Percentiles rank a stretch among this genome's conserved stretches.
These are phyloP conservation scores for Wickerhamiella lipophila DNA, from an alignment of 805 yeast species.

Conservation along the genomic window DNA sequence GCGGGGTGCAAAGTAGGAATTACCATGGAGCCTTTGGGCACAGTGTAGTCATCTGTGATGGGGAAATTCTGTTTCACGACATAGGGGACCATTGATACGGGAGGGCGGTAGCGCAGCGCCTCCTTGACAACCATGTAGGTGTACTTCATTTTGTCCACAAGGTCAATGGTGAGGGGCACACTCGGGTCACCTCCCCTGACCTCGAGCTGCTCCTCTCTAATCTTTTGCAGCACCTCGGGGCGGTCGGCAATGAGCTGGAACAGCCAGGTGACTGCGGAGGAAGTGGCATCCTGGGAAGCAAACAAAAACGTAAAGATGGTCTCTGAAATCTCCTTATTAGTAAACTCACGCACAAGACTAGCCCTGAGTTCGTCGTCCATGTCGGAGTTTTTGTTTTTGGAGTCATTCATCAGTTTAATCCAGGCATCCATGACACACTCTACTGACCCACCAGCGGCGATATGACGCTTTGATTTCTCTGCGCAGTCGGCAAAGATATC, in stretches of 20 bases:
- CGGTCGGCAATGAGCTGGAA: slow-evolving; percentile 93
- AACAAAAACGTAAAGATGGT: slow-evolving; percentile 92
- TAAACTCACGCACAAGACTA: slow-evolving; percentile 63
- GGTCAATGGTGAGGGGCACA: slow-evolving; percentile 47
- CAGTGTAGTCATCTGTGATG: slow-evolving; percentile 68
- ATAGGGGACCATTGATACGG: slow-evolving; percentile 96
- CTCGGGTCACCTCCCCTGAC: slow-evolving; percentile 69
- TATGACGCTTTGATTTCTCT: slow-evolving; percentile 67
- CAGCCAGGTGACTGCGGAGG: slow-evolving; percentile 95
- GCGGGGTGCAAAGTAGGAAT: slow-evolving; percentile 94
- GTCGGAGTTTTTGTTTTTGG: slow-evolving; percentile 34
- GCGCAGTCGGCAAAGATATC: slow-evolving; percentile 82
- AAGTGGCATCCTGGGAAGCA: slow-evolving; percentile 97
- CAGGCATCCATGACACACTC: slow-evolving; percentile 92
- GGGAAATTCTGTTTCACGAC: slow-evolving; percentile 81
- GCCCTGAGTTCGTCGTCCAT: slow-evolving; percentile 42
- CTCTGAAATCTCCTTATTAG: slow-evolving; percentile 87
- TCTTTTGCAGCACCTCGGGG: slow-evolving; percentile 75
- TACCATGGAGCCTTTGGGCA: slow-evolving; percentile 95
- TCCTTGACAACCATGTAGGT: slow-evolving; percentile 87
- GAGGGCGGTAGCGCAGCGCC: slow-evolving; percentile 88
- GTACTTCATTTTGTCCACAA: slow-evolving; percentile 78
- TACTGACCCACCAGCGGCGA: slow-evolving; percentile 65
- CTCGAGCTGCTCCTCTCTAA: slow-evolving; percentile 81
- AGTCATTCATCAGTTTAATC: slow-evolving; percentile 74